These are phyloP conservation scores for Moniliella sp. DNA, from an alignment of 1,284 basidiomycete species.

Conservation along the genomic window DNA sequence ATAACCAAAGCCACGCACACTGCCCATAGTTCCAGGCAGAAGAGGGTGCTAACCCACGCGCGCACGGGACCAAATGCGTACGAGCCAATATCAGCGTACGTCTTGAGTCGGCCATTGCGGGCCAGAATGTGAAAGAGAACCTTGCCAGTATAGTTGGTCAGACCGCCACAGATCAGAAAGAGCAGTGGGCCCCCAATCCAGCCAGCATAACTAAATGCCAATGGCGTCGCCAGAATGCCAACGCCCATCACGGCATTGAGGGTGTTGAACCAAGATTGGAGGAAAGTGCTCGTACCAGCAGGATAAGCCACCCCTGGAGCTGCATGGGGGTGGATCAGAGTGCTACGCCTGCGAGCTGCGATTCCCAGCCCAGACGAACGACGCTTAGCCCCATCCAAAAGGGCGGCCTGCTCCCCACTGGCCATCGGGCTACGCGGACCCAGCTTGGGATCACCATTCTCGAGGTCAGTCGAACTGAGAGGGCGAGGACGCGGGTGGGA, in stretches of 20 bases:
- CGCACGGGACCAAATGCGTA: constrained; percentile 26
- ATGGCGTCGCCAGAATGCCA: constrained; percentile 25
- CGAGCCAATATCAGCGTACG: constrained; percentile 29
- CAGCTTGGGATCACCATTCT: too few relatives aligned
- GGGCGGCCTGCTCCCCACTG: too few relatives aligned
- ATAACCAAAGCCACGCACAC: constrained; percentile 26
- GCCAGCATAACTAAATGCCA: constrained; percentile 23
- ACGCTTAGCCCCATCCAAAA: too few relatives aligned
- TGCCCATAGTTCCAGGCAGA: constrained; percentile 28
- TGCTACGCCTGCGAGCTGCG: too few relatives aligned
- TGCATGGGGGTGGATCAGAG: too few relatives aligned
- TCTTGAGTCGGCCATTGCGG: constrained; percentile 17
- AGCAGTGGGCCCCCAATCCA: constrained; percentile 17
- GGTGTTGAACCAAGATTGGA: constrained; percentile 31
- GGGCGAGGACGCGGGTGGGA: too few relatives aligned
- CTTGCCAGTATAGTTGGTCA: constrained; percentile 31
- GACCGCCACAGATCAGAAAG: constrained; percentile 19
- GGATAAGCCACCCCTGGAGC: too few relatives aligned
- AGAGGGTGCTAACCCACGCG: constrained; percentile 19
- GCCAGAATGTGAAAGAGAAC: constrained; percentile 26
- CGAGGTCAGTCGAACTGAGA: too few relatives aligned
- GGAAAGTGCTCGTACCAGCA: constrained; percentile 20
- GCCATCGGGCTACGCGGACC: too few relatives aligned
- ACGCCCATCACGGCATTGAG: constrained; percentile 31
- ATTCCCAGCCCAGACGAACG: too few relatives aligned